Evolutionary conservation across 2,329 filamentous ascomycete genomes (phyloP).

Genomic region (Ustilaginoidea virens): DNA sequence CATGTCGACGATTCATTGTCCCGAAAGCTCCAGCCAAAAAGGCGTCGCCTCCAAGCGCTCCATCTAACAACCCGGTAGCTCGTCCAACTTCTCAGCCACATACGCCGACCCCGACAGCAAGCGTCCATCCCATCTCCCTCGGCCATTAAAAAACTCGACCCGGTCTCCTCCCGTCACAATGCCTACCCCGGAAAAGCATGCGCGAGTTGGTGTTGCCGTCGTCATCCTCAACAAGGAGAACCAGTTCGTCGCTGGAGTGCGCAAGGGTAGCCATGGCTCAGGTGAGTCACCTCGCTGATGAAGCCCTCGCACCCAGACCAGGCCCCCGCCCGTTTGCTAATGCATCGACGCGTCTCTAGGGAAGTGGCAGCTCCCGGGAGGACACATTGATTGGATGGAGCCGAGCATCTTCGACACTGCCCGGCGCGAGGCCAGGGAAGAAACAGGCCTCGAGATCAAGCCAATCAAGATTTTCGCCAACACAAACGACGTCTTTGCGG

Average conservation of each 20-base stretch:
- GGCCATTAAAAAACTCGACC: too few relatives aligned
- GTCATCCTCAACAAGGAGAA: slow-evolving; percentile 27
- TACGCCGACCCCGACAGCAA: too few relatives aligned
- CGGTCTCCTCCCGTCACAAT: too few relatives aligned
- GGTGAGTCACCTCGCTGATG: slow-evolving; percentile 20
- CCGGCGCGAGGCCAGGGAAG: slow-evolving; percentile 51
- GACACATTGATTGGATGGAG: slow-evolving; percentile 57
- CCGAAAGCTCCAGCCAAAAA: too few relatives aligned
- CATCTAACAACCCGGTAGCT: background rate
- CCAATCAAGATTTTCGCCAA: slow-evolving; percentile 38
- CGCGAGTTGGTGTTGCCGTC: background rate
- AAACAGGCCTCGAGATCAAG: slow-evolving; percentile 46
- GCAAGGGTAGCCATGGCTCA: slow-evolving; percentile 31
- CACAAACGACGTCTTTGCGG: slow-evolving; percentile 51
- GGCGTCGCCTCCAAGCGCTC: too few relatives aligned
- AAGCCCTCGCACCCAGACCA: background rate
- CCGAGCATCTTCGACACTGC: slow-evolving; percentile 50
- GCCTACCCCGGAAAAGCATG: too few relatives aligned
- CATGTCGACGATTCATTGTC: too few relatives aligned
- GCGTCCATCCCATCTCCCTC: too few relatives aligned
- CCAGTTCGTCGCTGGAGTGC: slow-evolving; percentile 30
- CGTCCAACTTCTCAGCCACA: background rate
- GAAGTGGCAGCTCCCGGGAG: slow-evolving; percentile 55
- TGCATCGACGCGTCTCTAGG: too few relatives aligned
- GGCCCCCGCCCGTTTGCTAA: too few relatives aligned